Base-by-base conservation (phyloP, 495 filamentous ascomycete genomes). In the Chaetomium tenue region DNA sequence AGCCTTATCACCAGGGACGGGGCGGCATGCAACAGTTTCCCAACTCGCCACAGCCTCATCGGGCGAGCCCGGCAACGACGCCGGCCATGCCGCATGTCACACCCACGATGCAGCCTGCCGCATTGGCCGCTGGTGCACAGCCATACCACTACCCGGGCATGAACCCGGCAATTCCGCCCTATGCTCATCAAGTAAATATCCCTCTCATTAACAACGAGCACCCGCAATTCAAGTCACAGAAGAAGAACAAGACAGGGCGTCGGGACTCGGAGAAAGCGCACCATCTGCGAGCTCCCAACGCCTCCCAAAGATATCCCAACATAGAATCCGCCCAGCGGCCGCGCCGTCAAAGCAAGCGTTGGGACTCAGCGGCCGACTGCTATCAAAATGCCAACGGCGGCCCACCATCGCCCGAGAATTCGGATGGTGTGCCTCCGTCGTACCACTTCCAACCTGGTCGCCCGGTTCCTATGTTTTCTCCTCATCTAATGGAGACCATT, bases 61-160 rank as follows among this genome's bases (percentile, higher is more conserved):
- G 68, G 28, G 68, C 90, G 57, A 96, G 91, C 75, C 92, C 92
- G 5, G 88, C 87, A 11, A 74, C 89, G 20, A 77, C 85, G 53
- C 84, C 83, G 59, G 85, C 87, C 4, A 86, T 91, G 67, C 88
- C 88, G 5, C 76, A 73, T 16, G 83, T 81, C 42, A 88, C 88
- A 7, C 89, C 90, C 16, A 86, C 88, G 71, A 89, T 91, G 85
- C 79, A 79, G 65, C 81, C 78, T 46, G 76, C 83, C 82, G 80
- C 70, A 75, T 81, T 42, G 78, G 84, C 73, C 81, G 84, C 81
- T 75, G 78, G 30, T 15, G 76, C 77, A 20, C 84, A 87, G 71
- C 78, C 76, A 22, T 90, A 86, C 68, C 90, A 88, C 71, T 84
- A 83, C 56, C 83, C 81, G 51, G 76, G 44, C 56, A 70, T 70